phyloP scores from a whole-genome alignment of 2,329 filamentous ascomycete species.

The Neofusicoccum laricinum region DNA sequence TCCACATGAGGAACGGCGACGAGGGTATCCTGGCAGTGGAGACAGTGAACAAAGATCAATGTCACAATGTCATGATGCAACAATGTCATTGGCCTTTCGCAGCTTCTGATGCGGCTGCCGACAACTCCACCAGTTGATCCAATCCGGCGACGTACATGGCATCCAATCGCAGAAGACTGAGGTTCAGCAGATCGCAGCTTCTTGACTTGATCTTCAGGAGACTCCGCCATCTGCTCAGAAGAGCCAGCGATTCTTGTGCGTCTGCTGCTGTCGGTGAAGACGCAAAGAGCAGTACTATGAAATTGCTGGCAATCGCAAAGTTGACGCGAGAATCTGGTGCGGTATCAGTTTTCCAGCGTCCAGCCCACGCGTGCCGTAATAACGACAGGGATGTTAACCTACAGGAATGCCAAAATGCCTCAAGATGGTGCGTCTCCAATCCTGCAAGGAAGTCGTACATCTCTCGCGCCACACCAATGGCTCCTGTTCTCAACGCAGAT shows the following conservation, averaged over 20 bases:
- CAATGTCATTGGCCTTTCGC: slow-evolving; percentile 17
- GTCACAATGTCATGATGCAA: too few species aligned
- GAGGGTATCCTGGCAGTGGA: neutral
- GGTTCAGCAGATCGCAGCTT: slow-evolving; percentile 33
- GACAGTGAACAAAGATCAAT: neutral
- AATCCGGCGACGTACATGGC: slow-evolving; percentile 29
- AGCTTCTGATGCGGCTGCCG: slow-evolving; percentile 26
- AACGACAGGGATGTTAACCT: slow-evolving; percentile 18
- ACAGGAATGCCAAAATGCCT: slow-evolving; percentile 35
- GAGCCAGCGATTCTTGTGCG: slow-evolving; percentile 28
- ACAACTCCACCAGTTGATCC: slow-evolving; percentile 29
- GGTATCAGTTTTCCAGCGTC: neutral
- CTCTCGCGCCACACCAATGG: slow-evolving; percentile 29
- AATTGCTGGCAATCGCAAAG: slow-evolving; percentile 33
- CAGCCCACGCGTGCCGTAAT: neutral
- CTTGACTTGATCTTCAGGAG: slow-evolving; percentile 30
- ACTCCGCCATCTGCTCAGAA: slow-evolving; percentile 30
- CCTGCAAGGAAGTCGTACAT: slow-evolving; percentile 29
- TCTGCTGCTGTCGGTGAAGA: slow-evolving; percentile 27
- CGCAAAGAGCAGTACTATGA: slow-evolving; percentile 32
- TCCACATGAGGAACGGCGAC: neutral
- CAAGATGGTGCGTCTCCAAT: slow-evolving; percentile 28
- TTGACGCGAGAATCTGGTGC: slow-evolving; percentile 32
- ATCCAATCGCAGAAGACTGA: slow-evolving; percentile 30
- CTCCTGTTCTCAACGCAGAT: slow-evolving; percentile 30